These are phyloP conservation scores for Cyclotella baltica DNA, from an alignment of 108 stramenopile genomes.

Conservation along the genomic window DNA sequence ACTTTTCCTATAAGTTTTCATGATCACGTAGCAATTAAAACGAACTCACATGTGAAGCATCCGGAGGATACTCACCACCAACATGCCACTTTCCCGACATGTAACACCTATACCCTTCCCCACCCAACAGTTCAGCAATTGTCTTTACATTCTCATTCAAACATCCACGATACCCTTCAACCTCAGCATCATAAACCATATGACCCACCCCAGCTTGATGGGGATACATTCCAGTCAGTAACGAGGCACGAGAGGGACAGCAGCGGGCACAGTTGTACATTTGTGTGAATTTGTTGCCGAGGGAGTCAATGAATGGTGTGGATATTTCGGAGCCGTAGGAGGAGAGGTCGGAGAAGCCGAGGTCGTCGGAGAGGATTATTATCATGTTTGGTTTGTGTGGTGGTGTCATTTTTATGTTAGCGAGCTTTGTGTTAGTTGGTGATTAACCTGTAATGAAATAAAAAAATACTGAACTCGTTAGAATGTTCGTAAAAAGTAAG, in stretches of 20 bases:
- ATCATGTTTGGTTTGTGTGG: slow-evolving; percentile 53
- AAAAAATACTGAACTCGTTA: neutral
- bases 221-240: slow-evolving; percentile 53
- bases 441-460: neutral
- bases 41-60: slow-evolving; percentile 27
- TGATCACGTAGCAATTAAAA: neutral
- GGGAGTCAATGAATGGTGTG: slow-evolving; percentile 49
- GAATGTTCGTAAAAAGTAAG: slow-evolving; percentile 35
- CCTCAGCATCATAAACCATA: slow-evolving; percentile 58
- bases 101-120: slow-evolving; percentile 47
- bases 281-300: slow-evolving; percentile 42
- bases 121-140: slow-evolving; percentile 44
- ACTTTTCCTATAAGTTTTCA: too few relatives aligned
- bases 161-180: slow-evolving; percentile 54
- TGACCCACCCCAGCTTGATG: slow-evolving; percentile 60
- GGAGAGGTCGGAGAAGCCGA: slow-evolving; percentile 50
- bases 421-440: neutral
- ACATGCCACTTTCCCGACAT: slow-evolving; percentile 62
- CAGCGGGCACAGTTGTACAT: slow-evolving; percentile 61
- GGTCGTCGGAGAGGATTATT: slow-evolving; percentile 50
- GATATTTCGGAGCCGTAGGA: slow-evolving; percentile 54
- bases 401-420: neutral
- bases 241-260: slow-evolving; percentile 50
- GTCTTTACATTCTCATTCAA: slow-evolving; percentile 38
- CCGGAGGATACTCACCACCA: slow-evolving; percentile 57